Percentiles rank a stretch among this genome's conserved stretches.
phyloP scores from a whole-genome alignment of 1,284 basidiomycete species.

The Phellopilus nigrolimitatus region DNA sequence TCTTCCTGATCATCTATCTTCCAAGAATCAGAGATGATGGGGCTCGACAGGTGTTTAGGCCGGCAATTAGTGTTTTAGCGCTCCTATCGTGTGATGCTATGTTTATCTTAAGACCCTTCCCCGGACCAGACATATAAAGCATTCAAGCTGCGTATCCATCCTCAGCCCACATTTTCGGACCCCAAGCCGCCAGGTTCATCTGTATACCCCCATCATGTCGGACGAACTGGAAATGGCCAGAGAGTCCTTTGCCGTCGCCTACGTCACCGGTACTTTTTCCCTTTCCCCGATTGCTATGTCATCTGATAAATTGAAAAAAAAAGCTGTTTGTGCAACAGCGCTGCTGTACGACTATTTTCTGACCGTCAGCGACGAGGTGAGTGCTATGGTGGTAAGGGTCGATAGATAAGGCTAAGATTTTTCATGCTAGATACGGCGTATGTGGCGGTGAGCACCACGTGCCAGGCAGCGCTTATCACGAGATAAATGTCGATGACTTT shows the following conservation, averaged over 20 bases:
- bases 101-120: too few relatives aligned
- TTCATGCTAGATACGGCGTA: background rate
- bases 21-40: too few relatives aligned
- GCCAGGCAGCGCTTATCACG: background rate
- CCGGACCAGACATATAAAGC: too few relatives aligned
- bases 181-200: background rate
- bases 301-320: background rate
- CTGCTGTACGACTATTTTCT: conserved; percentile 2
- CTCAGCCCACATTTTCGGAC: background rate
- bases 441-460: conserved; percentile 4
- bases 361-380: background rate
- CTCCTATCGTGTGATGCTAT: too few relatives aligned
- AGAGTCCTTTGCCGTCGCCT: conserved; percentile 3
- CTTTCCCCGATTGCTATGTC: background rate
- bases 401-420: background rate
- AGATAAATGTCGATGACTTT: background rate
- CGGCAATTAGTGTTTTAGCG: too few relatives aligned
- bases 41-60: too few relatives aligned
- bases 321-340: conserved; percentile 2
- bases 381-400: background rate
- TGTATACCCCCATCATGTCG: background rate
- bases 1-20: too few relatives aligned
- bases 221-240: conserved; percentile 3
- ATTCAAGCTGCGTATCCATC: too few relatives aligned
- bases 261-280: conserved; percentile 3